Percentiles rank a stretch among this genome's conserved stretches.
Conservation (phyloP, 768 basidiomycete species). For the Leccinum sublutescens region DNA sequence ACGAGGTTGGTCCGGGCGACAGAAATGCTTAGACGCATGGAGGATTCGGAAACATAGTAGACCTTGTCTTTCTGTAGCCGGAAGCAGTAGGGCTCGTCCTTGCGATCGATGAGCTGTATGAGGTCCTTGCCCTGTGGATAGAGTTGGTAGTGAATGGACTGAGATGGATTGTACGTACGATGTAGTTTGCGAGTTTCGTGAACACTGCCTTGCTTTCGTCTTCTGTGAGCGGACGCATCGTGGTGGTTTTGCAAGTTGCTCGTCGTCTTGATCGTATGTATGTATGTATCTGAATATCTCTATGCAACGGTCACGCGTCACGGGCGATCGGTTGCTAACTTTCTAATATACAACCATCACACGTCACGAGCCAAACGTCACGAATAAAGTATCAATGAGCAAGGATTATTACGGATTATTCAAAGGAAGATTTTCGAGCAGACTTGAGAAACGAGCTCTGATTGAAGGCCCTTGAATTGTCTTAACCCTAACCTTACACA, state of each 20-base stretch:
- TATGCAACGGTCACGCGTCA: not conserved
- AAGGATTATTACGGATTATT: not conserved
- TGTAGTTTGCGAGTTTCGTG: slow-evolving; percentile 95
- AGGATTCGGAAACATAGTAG: slow-evolving; percentile 93
- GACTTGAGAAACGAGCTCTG: not conserved
- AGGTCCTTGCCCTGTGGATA: slow-evolving; percentile 84
- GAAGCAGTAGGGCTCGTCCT: slow-evolving; percentile 95
- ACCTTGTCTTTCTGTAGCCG: slow-evolving; percentile 92
- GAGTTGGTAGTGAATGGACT: not conserved
- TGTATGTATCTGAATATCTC: not conserved
- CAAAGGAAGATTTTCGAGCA: not conserved
- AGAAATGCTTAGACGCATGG: slow-evolving; percentile 90
- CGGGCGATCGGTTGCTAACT: not conserved
- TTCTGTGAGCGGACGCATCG: slow-evolving; percentile 93
- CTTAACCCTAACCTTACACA: not conserved
- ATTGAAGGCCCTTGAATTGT: not conserved
- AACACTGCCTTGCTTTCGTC: slow-evolving; percentile 97
- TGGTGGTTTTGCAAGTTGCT: slow-evolving; percentile 10
- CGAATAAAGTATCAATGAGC: not conserved
- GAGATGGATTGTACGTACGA: slow-evolving; percentile 49
- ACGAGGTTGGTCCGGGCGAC: slow-evolving; percentile 91
- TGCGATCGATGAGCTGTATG: slow-evolving; percentile 90
- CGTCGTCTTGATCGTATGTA: not conserved
- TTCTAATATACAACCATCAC: not conserved
- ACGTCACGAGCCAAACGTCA: not conserved